These are phyloP conservation scores for Typha latifolia DNA, from an alignment of 176 grass and related monocot species.

Conservation along the genomic window DNA sequence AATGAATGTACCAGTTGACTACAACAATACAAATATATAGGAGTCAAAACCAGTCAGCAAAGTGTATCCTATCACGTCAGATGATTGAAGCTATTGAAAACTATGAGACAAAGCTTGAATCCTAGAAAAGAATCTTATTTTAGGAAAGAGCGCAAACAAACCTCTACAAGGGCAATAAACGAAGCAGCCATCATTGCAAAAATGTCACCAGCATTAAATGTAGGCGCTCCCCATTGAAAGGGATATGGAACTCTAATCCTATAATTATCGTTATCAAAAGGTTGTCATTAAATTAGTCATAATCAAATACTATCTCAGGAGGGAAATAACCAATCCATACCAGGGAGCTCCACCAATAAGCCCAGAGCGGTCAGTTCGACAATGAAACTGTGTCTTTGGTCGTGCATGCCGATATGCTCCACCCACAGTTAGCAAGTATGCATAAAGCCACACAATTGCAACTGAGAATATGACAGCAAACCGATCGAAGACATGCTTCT, in stretches of 20 bases:
- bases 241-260: constrained; percentile 95
- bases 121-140: background rate
- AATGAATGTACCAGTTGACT: constrained; percentile 83
- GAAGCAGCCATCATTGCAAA: constrained; percentile 98
- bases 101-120: background rate
- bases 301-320: constrained; percentile 7
- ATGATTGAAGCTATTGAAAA: constrained; percentile 1
- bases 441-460: constrained; percentile 81
- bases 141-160: constrained; percentile 18
- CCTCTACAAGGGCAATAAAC: constrained; percentile 83
- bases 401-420: constrained; percentile 62
- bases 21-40: constrained; percentile 9
- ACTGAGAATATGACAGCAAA: constrained; percentile 78
- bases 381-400: constrained; percentile 75
- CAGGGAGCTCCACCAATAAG: constrained; percentile 74
- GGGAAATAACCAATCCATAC: constrained; percentile 25
- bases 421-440: constrained; percentile 77
- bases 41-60: constrained; percentile 1
- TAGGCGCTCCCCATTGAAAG: constrained; percentile 92
- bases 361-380: constrained; percentile 78
- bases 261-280: background rate
- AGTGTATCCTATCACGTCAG: background rate
- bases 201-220: constrained; percentile 89
- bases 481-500: constrained; percentile 43
- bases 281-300: background rate